phyloP scores from a whole-genome alignment of 179 eudicot species.

The Actinidia arguta region DNA sequence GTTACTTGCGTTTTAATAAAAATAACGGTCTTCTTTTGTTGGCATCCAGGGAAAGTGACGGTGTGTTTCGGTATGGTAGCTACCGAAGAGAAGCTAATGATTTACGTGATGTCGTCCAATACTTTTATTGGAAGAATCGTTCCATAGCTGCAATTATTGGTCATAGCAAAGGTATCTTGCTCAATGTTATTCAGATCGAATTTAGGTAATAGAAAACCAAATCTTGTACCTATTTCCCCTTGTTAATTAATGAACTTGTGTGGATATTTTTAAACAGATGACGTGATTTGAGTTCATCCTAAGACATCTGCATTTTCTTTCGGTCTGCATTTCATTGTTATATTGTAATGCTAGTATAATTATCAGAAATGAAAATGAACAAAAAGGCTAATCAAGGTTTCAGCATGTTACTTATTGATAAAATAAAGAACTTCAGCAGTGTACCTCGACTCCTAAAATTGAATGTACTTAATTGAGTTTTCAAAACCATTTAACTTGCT shows the following conservation, averaged over 20 bases:
- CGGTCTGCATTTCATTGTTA: too few species aligned
- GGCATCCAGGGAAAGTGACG: slow-evolving; percentile 98
- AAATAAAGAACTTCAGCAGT: too few species aligned
- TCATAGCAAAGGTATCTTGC: slow-evolving; percentile 74
- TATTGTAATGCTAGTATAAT: neutral
- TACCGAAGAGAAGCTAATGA: slow-evolving; percentile 82
- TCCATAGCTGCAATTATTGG: slow-evolving; percentile 61
- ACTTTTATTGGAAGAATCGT: slow-evolving; percentile 52
- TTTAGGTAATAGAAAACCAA: too few species aligned
- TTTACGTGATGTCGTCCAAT: slow-evolving; percentile 61
- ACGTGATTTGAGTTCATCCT: too few species aligned
- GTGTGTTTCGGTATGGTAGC: slow-evolving; percentile 81
- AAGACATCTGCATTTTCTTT: too few species aligned
- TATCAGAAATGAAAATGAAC: neutral
- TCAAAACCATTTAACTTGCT: neutral
- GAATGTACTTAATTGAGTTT: neutral
- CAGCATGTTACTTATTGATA: neutral
- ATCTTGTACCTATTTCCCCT: too few species aligned
- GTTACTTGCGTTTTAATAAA: too few species aligned
- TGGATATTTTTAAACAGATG: too few species aligned
- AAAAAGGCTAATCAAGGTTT: neutral
- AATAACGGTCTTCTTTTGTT: too few species aligned
- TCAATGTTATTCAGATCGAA: neutral
- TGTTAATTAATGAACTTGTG: too few species aligned
- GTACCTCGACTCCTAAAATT: neutral